Percentiles rank a stretch among this genome's conserved stretches.
Evolutionary conservation across 2,329 filamentous ascomycete species (phyloP).

Genomic region (Colletotrichum eremochloae): DNA sequence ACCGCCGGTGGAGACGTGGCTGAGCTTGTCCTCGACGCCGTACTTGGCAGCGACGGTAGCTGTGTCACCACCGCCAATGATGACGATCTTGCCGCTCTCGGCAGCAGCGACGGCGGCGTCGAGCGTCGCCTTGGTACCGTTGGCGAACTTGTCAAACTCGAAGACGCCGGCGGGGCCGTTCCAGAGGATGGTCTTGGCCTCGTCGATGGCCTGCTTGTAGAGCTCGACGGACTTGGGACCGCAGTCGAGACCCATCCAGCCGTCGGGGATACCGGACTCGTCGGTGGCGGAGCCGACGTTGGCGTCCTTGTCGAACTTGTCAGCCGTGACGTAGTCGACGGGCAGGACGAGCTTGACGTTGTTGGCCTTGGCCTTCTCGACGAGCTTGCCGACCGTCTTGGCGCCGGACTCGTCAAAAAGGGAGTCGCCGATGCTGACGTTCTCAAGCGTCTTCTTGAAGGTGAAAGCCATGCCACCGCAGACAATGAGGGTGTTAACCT

Average conservation of each 20-base stretch:
- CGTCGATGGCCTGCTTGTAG: conserved; percentile 87
- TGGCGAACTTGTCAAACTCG: conserved; percentile 94
- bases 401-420: conserved; percentile 94
- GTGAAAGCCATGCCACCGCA: conserved; percentile 99
- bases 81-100: conserved; percentile 91
- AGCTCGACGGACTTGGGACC: conserved; percentile 89
- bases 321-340: conserved; percentile 94
- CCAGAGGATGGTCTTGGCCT: conserved; percentile 97
- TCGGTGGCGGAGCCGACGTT: conserved; percentile 86
- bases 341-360: conserved; percentile 95
- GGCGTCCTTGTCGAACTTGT: conserved; percentile 93
- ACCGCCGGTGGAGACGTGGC: conserved; percentile 97
- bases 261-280: conserved; percentile 90
- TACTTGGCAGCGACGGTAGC: conserved; percentile 99
- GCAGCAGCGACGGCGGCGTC: conserved; percentile 88
- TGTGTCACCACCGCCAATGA: conserved; percentile 98
- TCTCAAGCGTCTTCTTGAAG: conserved; percentile 99
- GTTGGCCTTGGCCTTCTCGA: conserved; percentile 97
- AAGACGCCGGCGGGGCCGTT: conserved; percentile 98
- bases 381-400: conserved; percentile 88
- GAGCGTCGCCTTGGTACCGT: conserved; percentile 91
- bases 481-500: conserved; percentile 97
- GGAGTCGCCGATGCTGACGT: conserved; percentile 88
- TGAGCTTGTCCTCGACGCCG: conserved; percentile 94
- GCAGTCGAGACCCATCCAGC: conserved; percentile 98